Percentiles rank a stretch among this genome's conserved stretches.
Conservation (phyloP, 164 flowering plant genomes). For the grape (Vitis vinifera) region DNA sequence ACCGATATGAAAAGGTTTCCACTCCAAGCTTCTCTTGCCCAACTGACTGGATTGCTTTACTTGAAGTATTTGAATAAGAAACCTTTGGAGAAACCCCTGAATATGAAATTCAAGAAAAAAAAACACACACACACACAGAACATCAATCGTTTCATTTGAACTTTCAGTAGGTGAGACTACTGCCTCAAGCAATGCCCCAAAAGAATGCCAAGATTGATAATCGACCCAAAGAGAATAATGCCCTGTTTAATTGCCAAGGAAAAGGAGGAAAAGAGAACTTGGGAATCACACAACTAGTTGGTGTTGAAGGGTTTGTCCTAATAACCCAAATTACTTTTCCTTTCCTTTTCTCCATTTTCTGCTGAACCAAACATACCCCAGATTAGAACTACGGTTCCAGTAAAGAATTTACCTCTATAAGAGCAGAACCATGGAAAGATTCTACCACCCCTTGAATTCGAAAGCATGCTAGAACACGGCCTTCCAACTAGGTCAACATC, state of each 20-base stretch:
- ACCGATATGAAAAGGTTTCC: slow-evolving; percentile 23
- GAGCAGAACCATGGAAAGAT: slow-evolving; percentile 20
- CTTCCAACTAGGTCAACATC: slow-evolving; percentile 1
- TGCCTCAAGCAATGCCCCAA: no score
- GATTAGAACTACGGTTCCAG: background rate
- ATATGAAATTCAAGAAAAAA: background rate
- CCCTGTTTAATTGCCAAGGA: no score
- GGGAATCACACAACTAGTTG: no score
- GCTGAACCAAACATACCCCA: background rate
- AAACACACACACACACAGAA: background rate
- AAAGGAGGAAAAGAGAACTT: no score
- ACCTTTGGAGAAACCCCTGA: slow-evolving; percentile 41
- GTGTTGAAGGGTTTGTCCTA: no score
- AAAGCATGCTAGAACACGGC: slow-evolving; percentile 2
- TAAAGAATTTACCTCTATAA: slow-evolving; percentile 33
- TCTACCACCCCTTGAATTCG: slow-evolving; percentile 7
- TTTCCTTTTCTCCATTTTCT: no score
- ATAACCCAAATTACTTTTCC: no score
- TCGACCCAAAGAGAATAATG: no score
- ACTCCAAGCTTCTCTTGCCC: slow-evolving; percentile 28
- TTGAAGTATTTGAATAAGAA: slow-evolving; percentile 40
- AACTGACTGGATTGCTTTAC: slow-evolving; percentile 27
- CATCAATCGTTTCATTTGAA: no score
- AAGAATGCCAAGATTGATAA: no score
- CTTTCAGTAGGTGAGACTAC: no score